Conservation (phyloP, 1,284 basidiomycete genomes). For the Melampsora americana region DNA sequence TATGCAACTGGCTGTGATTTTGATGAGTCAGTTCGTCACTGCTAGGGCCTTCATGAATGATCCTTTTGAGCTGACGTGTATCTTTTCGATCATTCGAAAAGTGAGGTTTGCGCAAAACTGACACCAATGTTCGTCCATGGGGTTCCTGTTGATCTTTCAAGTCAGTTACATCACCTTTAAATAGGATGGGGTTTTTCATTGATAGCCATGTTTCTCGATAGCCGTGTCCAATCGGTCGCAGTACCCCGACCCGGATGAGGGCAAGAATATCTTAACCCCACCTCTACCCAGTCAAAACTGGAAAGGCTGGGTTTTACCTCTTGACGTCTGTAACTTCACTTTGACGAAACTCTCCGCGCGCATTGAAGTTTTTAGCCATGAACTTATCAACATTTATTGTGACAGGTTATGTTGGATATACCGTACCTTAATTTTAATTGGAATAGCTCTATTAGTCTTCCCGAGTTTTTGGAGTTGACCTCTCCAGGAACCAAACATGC, state of each 20-base stretch:
- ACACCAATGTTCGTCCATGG: constrained; percentile 27
- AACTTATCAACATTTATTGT: too few relatives aligned
- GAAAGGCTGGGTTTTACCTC: constrained; percentile 38
- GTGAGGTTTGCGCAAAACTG: constrained; percentile 31
- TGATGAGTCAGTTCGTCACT: constrained; percentile 13
- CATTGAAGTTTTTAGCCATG: not conserved
- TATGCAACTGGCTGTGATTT: constrained; percentile 38
- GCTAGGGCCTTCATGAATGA: not conserved
- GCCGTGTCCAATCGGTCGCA: constrained; percentile 16
- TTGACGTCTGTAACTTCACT: constrained; percentile 23
- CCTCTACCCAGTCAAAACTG: constrained; percentile 9
- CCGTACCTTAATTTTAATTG: constrained; percentile 27
- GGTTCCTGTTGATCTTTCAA: constrained; percentile 24
- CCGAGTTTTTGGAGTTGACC: constrained; percentile 25
- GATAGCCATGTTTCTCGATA: not conserved
- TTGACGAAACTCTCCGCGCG: not conserved
- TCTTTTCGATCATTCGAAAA: not conserved
- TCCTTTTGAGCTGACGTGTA: not conserved
- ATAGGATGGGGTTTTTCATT: not conserved
- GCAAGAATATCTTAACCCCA: constrained; percentile 9
- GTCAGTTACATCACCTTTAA: not conserved
- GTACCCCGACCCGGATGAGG: constrained; percentile 37
- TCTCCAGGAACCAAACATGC: constrained; percentile 18
- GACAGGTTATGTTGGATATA: constrained; percentile 28
- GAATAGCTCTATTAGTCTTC: constrained; percentile 26